Evolutionary conservation across 306 rosid species (phyloP).

Genomic region (Vigna nakashimae): DNA sequence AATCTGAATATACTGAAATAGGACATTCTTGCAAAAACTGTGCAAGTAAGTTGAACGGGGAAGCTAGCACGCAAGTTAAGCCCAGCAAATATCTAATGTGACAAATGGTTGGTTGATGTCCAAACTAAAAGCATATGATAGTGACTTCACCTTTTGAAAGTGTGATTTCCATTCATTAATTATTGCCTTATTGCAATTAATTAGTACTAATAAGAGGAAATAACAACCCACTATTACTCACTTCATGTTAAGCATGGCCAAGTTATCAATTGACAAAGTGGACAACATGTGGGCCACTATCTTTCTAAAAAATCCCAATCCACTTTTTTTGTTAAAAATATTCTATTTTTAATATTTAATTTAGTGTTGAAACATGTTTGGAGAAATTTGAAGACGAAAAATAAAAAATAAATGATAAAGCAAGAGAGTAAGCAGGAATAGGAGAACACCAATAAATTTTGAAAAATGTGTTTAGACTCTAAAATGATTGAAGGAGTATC

Average conservation of each 20-base stretch:
- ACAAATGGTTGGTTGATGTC: no score
- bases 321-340: no score
- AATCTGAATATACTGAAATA: neutral
- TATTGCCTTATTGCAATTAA: neutral
- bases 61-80: neutral
- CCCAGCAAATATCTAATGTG: no score
- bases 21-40: neutral
- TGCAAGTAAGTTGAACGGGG: neutral
- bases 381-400: no score
- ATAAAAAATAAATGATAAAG: no score
- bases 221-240: neutral
- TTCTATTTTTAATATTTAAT: no score
- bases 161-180: neutral
- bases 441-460: neutral
- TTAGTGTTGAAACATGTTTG: no score
- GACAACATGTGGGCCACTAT: neutral
- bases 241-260: no score
- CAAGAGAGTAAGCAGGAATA: neutral
- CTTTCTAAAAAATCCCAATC: neutral
- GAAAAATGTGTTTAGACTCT: neutral
- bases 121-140: neutral
- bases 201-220: neutral
- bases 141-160: neutral
- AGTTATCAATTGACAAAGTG: no score
- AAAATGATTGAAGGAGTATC: neutral